Percentiles rank a stretch among this genome's conserved stretches.
Conservation (phyloP, 1,139 yeast species). For the Scheffersomyces stambukii region DNA sequence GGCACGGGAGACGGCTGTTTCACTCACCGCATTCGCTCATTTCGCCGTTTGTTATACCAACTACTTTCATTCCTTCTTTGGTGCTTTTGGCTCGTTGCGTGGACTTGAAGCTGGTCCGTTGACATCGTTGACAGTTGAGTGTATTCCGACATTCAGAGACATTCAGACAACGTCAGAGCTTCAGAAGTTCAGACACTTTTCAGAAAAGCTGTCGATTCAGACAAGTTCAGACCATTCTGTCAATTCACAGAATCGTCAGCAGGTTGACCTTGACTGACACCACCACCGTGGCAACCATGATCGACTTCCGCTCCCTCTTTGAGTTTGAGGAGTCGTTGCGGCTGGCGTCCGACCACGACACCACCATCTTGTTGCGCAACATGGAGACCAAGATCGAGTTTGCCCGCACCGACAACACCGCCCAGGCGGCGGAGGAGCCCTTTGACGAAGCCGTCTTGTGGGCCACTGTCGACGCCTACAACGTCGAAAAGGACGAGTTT, state of each 20-base stretch:
- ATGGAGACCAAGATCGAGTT: conserved; percentile 30
- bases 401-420: conserved; percentile 8
- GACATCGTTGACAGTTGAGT: too few species aligned
- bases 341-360: conserved; percentile 15
- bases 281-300: conserved; percentile 6
- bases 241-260: background rate
- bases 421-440: conserved; percentile 4
- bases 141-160: too few species aligned
- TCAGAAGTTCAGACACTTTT: too few species aligned
- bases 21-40: too few species aligned
- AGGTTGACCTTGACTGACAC: background rate
- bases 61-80: too few species aligned
- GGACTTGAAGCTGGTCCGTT: too few species aligned
- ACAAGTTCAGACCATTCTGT: background rate
- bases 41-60: too few species aligned
- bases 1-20: too few species aligned
- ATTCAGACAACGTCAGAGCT: too few species aligned
- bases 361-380: conserved; percentile 24
- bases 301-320: conserved; percentile 33
- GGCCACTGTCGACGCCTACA: conserved; percentile 18
- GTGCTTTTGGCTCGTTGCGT: too few species aligned
- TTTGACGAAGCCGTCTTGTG: conserved; percentile 6
- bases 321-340: conserved; percentile 43
- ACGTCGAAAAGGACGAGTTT: conserved; percentile 30
- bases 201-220: conserved; percentile 1